A percentile compares a stretch with the other conserved stretches of the same genome.
phyloP scores from a whole-genome alignment of 2,329 filamentous ascomycete genomes.

The Cladophialophora carrionii region DNA sequence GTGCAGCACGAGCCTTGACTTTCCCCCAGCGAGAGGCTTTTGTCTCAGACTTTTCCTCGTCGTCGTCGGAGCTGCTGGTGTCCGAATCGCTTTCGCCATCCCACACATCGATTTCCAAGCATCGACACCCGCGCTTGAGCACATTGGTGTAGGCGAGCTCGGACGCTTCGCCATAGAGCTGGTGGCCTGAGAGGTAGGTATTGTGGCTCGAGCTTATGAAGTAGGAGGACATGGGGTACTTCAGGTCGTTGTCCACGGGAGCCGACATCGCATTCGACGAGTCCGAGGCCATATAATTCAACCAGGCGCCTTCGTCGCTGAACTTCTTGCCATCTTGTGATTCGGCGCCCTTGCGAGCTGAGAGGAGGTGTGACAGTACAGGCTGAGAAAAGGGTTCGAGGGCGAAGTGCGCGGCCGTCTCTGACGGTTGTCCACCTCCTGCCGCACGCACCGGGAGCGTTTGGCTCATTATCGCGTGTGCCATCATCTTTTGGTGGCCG shows the following conservation, averaged over 20 bases:
- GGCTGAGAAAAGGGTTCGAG: slow-evolving; percentile 41
- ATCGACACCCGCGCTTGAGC: slow-evolving; percentile 76
- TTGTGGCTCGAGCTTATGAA: slow-evolving; percentile 96
- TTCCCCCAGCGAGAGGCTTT: slow-evolving; percentile 33
- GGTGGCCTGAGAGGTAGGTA: slow-evolving; percentile 86
- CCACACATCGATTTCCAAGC: slow-evolving; percentile 95
- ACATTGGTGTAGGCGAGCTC: slow-evolving; percentile 77
- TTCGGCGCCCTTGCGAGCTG: slow-evolving; percentile 43
- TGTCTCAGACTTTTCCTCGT: slow-evolving; percentile 30
- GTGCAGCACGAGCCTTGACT: slow-evolving; percentile 35
- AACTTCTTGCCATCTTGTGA: slow-evolving; percentile 31
- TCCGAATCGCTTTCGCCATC: slow-evolving; percentile 63
- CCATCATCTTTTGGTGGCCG: slow-evolving; percentile 7
- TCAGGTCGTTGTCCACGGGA: slow-evolving; percentile 61
- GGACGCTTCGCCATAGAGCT: slow-evolving; percentile 76
- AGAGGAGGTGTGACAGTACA: slow-evolving; percentile 43
- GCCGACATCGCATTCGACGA: slow-evolving; percentile 50
- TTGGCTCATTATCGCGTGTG: slow-evolving; percentile 12
- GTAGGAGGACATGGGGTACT: slow-evolving; percentile 78
- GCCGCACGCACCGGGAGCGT: slow-evolving; percentile 27
- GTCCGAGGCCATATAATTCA: slow-evolving; percentile 53
- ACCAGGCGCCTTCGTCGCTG: slow-evolving; percentile 40
- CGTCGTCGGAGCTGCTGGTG: slow-evolving; percentile 39
- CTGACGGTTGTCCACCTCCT: slow-evolving; percentile 37
- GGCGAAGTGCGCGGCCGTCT: slow-evolving; percentile 10